A percentile compares a stretch with the other conserved stretches of the same genome.
Evolutionary conservation across 305 asterid species (phyloP).

Genomic region (Stenogyne calaminthoides): DNA sequence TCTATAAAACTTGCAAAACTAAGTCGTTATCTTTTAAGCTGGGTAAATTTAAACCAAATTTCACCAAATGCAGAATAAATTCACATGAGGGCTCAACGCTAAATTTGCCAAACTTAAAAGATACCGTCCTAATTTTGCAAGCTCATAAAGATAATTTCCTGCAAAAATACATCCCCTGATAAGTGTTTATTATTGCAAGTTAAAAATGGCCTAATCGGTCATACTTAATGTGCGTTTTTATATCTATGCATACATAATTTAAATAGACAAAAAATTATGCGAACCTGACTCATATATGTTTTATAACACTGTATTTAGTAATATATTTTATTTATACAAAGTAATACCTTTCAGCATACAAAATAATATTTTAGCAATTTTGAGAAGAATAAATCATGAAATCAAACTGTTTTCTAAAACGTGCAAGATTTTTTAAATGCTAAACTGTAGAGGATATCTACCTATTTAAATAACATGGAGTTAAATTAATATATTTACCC

Average conservation of each 20-base stretch:
- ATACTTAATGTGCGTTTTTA: background rate
- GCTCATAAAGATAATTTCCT: too few species aligned
- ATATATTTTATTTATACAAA: too few species aligned
- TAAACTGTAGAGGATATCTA: background rate
- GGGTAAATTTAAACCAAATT: too few species aligned
- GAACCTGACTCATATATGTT: background rate
- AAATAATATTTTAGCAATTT: background rate
- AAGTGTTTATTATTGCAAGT: background rate
- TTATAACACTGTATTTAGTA: too few species aligned
- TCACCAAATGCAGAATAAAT: too few species aligned
- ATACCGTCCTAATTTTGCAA: too few species aligned
- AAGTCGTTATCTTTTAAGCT: too few species aligned
- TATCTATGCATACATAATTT: background rate
- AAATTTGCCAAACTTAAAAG: too few species aligned
- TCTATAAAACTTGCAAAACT: too few species aligned
- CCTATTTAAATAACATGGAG: background rate
- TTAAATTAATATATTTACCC: constrained; percentile 29
- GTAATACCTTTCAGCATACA: background rate
- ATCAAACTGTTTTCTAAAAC: background rate
- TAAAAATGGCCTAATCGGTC: background rate
- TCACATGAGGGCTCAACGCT: too few species aligned
- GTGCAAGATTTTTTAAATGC: too few species aligned
- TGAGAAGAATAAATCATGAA: background rate
- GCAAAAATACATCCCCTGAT: too few species aligned
- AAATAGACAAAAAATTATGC: background rate